Percentiles rank a stretch among this genome's conserved stretches.
Evolutionary conservation across 2,329 filamentous ascomycete genomes (phyloP).

Genomic region (Sarocladium kiliense): DNA sequence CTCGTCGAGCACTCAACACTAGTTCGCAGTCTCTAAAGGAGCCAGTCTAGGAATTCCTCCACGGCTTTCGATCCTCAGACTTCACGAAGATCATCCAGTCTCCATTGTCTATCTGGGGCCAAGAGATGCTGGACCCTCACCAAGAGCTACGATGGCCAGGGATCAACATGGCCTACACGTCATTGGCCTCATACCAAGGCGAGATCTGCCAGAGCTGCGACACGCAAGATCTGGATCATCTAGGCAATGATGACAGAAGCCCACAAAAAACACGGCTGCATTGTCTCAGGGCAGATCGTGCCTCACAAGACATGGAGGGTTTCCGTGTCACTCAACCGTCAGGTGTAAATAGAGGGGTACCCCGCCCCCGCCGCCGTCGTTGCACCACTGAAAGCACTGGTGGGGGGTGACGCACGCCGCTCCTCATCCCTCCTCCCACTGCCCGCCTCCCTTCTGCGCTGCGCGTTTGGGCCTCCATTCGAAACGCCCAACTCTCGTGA

Average conservation of each 20-base stretch:
- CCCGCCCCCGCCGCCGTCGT: neutral
- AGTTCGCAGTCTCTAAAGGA: too few relatives aligned
- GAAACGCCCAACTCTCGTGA: conserved; percentile 4
- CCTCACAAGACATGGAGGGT: too few relatives aligned
- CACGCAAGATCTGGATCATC: too few relatives aligned
- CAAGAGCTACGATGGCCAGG: neutral
- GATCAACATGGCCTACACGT: neutral
- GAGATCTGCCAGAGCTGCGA: too few relatives aligned
- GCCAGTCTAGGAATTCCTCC: too few relatives aligned
- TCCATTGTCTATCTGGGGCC: neutral
- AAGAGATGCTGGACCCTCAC: neutral
- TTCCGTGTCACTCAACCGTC: too few relatives aligned
- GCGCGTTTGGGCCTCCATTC: neutral
- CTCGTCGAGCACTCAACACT: too few relatives aligned
- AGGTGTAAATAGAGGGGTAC: neutral
- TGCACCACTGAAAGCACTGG: neutral
- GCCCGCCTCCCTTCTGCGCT: neutral
- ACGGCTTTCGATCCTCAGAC: too few relatives aligned
- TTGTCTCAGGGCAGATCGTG: too few relatives aligned
- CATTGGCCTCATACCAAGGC: neutral
- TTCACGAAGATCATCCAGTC: too few relatives aligned
- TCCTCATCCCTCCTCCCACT: neutral
- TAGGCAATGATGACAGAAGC: too few relatives aligned
- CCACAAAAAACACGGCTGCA: too few relatives aligned
- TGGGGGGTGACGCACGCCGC: neutral